Percentiles rank a stretch among this genome's conserved stretches.
These are phyloP conservation scores for Penicillium pulvis DNA, from an alignment of 495 filamentous ascomycete species.

Conservation along the genomic window DNA sequence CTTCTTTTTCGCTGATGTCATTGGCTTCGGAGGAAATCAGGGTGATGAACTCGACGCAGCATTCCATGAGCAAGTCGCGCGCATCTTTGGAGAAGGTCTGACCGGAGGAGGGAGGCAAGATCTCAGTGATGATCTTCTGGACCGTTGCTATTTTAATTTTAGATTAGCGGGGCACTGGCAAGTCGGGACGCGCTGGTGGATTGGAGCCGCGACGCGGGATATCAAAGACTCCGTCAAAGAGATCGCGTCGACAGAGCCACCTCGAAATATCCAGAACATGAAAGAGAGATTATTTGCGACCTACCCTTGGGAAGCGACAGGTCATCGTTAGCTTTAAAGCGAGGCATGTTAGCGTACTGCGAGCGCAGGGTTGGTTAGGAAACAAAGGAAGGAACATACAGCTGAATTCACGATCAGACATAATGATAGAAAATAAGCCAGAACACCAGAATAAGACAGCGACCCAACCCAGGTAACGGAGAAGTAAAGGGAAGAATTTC, in stretches of 20 bases:
- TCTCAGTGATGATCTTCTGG: constrained; percentile 95
- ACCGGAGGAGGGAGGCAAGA: constrained; percentile 70
- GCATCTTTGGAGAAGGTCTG: constrained; percentile 89
- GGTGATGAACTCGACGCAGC: constrained; percentile 98
- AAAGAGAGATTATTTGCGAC: not conserved
- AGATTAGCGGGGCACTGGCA: constrained; percentile 12
- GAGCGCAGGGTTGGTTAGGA: not conserved
- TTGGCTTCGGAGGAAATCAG: constrained; percentile 96
- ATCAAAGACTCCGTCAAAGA: not conserved
- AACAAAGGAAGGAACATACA: constrained; percentile 52
- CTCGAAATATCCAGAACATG: not conserved
- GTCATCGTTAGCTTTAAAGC: constrained; percentile 74
- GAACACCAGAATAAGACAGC: constrained; percentile 4
- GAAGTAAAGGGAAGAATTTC: constrained; percentile 9
- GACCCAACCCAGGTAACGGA: not conserved
- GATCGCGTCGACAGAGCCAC: not conserved
- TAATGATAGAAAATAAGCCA: constrained; percentile 37
- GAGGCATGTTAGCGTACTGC: constrained; percentile 26
- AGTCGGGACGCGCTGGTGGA: not conserved
- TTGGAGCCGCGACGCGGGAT: constrained; percentile 2
- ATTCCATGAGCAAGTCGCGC: constrained; percentile 93
- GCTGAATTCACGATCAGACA: constrained; percentile 91
- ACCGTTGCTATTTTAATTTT: constrained; percentile 71
- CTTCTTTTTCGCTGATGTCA: constrained; percentile 96
- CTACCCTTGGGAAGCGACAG: constrained; percentile 90